A percentile compares a stretch with the other conserved stretches of the same genome.
phyloP scores from a whole-genome alignment of 495 filamentous ascomycete species.

The Aspergillus carlsbadensis region DNA sequence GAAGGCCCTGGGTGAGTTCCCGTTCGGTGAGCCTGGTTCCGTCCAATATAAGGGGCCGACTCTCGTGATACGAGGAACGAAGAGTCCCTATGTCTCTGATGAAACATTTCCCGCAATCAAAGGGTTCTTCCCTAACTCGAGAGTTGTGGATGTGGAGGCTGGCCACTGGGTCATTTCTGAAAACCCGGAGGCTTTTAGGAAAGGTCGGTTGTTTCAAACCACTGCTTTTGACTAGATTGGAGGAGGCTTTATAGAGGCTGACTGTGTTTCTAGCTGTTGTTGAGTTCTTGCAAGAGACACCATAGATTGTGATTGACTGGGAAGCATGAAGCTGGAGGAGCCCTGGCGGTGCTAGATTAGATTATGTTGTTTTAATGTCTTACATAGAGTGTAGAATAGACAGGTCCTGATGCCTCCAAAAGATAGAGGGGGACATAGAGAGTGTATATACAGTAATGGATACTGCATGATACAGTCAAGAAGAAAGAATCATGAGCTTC shows the following conservation, averaged over 20 bases:
- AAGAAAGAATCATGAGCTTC: slow-evolving; percentile 4
- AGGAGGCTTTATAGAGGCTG: neutral
- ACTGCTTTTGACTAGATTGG: no score
- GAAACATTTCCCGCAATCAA: slow-evolving; percentile 86
- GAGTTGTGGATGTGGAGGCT: slow-evolving; percentile 76
- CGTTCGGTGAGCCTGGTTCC: slow-evolving; percentile 59
- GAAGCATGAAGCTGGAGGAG: no score
- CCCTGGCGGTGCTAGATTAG: no score
- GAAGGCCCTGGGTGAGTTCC: slow-evolving; percentile 75
- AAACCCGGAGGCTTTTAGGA: slow-evolving; percentile 81
- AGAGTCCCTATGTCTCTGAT: slow-evolving; percentile 82
- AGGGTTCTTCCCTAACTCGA: slow-evolving; percentile 82
- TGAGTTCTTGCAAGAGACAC: slow-evolving; percentile 34
- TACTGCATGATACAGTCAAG: neutral
- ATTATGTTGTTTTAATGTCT: no score
- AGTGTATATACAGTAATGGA: no score
- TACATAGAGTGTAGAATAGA: neutral
- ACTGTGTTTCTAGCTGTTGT: slow-evolving; percentile 32
- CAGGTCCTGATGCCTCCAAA: no score
- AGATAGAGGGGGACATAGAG: no score
- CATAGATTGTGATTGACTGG: neutral
- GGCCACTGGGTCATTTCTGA: slow-evolving; percentile 97
- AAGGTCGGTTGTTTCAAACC: slow-evolving; percentile 53
- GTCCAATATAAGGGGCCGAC: slow-evolving; percentile 70
- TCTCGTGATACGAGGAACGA: slow-evolving; percentile 80